These are phyloP conservation scores for Craspedostauros australis DNA, from an alignment of 108 stramenopile genomes.

Conservation along the genomic window DNA sequence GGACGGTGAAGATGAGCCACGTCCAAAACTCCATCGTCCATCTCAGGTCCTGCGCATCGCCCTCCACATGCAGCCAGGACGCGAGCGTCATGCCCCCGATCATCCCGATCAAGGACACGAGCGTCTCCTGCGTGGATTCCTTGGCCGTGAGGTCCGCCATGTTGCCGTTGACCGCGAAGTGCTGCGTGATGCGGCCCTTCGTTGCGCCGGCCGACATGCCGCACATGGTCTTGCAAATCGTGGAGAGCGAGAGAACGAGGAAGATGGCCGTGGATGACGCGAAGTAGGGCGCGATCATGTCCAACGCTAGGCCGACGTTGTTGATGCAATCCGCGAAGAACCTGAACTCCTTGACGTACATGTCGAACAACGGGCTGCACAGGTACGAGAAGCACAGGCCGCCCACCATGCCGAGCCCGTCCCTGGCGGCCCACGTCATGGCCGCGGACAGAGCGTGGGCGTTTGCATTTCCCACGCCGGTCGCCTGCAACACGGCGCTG, in stretches of 20 bases:
- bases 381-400: constrained; percentile 83
- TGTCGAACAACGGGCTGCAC: constrained; percentile 68
- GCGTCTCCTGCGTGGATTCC: constrained; percentile 92
- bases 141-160: constrained; percentile 92
- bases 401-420: constrained; percentile 88
- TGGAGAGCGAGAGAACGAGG: constrained; percentile 49
- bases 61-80: constrained; percentile 33
- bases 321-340: constrained; percentile 93
- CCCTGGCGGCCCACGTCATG: constrained; percentile 75
- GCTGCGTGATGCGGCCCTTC: constrained; percentile 85
- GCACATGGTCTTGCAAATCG: constrained; percentile 85
- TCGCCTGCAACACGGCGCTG: constrained; percentile 73
- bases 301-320: constrained; percentile 83
- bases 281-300: constrained; percentile 75
- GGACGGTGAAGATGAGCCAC: constrained; percentile 71
- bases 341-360: constrained; percentile 90
- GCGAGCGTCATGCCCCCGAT: constrained; percentile 60
- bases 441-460: constrained; percentile 82
- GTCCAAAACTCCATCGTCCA: constrained; percentile 20
- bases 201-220: constrained; percentile 83
- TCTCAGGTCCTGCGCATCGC: constrained; percentile 22
- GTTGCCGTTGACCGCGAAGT: constrained; percentile 73
- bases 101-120: constrained; percentile 92
- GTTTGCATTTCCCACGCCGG: constrained; percentile 85
- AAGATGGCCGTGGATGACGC: constrained; percentile 5